phyloP scores from a whole-genome alignment of 1,284 basidiomycete species.

The Coniferiporia sulphurascens region DNA sequence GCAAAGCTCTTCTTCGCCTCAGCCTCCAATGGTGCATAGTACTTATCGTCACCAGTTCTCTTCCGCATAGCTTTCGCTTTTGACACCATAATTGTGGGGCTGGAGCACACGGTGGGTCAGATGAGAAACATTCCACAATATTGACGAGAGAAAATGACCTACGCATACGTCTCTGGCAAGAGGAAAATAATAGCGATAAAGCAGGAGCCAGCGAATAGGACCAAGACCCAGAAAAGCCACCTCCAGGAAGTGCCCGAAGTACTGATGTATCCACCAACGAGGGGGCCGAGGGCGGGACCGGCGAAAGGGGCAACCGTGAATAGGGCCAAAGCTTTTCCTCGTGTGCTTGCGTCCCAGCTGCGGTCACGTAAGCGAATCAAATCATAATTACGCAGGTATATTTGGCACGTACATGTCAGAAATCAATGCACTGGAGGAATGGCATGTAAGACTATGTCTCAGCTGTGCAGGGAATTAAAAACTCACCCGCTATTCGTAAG shows the following conservation, averaged over 20 bases:
- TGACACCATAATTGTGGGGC: conserved; percentile 40
- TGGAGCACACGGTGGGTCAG: conserved; percentile 16
- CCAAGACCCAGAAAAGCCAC: conserved; percentile 47
- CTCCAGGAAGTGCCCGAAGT: conserved; percentile 39
- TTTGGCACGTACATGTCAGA: conserved; percentile 29
- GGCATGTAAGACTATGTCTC: not conserved
- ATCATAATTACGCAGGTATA: conserved; percentile 31
- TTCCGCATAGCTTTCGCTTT: conserved; percentile 31
- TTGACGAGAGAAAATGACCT: conserved; percentile 28
- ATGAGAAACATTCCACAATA: not conserved
- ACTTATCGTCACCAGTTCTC: conserved; percentile 52
- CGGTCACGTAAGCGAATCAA: not conserved
- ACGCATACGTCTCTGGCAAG: conserved; percentile 42
- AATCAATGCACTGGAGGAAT: conserved; percentile 35
- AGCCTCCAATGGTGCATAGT: conserved; percentile 39
- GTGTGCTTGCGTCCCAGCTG: conserved; percentile 44
- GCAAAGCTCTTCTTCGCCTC: conserved; percentile 29
- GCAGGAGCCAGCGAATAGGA: conserved; percentile 42
- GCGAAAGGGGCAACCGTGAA: conserved; percentile 51
- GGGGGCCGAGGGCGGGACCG: conserved; percentile 38
- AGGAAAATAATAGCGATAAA: conserved; percentile 37
- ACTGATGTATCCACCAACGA: conserved; percentile 45
- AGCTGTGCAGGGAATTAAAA: not conserved
- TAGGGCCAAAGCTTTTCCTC: conserved; percentile 49
- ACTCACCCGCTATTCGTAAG: conserved; percentile 46